phyloP scores from a whole-genome alignment of 345 rosid species.

The thale cress (Arabidopsis thaliana) region TAIR10.1 NC_003070.9:3066501-3067000 shows the following conservation, averaged over 20 bases:
- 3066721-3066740: background rate
- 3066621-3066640: background rate
- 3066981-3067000: background rate
- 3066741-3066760: too few species aligned
- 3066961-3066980: background rate
- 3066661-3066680: background rate
- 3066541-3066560: background rate
- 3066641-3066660: too few species aligned
- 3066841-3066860: constrained; percentile 59
- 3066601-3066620: background rate
- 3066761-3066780: too few species aligned
- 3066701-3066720: background rate
- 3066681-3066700: background rate
- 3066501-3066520: background rate
- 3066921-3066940: constrained; percentile 44
- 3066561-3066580: too few species aligned
- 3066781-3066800: background rate
- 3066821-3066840: constrained; percentile 49
- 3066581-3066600: background rate
- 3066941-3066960: background rate
- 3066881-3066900: constrained; percentile 51
- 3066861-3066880: constrained; percentile 58
- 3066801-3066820: constrained; percentile 23
- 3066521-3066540: background rate
- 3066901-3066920: constrained; percentile 53